Conservation (phyloP, 768 basidiomycete genomes). For the Phlegmacium glaucopus region DNA sequence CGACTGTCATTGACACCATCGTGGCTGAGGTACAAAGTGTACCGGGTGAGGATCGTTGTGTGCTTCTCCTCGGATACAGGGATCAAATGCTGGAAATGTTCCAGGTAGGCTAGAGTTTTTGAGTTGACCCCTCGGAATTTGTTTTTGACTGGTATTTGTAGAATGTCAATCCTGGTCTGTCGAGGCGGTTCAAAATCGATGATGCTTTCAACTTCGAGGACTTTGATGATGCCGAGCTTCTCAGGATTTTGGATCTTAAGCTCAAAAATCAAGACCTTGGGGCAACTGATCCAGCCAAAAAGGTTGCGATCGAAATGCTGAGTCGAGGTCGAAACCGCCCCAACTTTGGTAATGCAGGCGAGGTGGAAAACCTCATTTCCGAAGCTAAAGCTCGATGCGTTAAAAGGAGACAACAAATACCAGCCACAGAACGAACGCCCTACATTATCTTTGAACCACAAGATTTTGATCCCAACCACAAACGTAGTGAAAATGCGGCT, state of each 20-base stretch:
- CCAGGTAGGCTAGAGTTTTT: conserved; percentile 38
- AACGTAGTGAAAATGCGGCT: conserved; percentile 45
- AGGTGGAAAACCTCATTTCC: conserved; percentile 57
- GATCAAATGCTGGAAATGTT: conserved; percentile 73
- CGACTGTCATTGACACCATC: conserved; percentile 69
- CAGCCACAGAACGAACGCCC: conserved; percentile 19
- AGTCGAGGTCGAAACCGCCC: conserved; percentile 42
- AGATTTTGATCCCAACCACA: conserved; percentile 64
- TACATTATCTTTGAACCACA: conserved; percentile 47
- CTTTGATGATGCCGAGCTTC: conserved; percentile 51
- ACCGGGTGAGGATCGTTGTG: conserved; percentile 68
- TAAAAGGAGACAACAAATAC: conserved; percentile 28
- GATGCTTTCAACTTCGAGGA: conserved; percentile 69
- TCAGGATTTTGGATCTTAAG: conserved; percentile 51
- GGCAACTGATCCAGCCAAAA: conserved; percentile 55
- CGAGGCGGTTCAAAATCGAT: conserved; percentile 66
- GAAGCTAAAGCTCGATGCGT: conserved; percentile 48
- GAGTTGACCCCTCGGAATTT: not conserved
- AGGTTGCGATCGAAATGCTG: conserved; percentile 49
- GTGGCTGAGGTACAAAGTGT: conserved; percentile 71
- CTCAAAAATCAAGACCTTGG: conserved; percentile 52
- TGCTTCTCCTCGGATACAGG: conserved; percentile 63
- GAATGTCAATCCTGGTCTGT: conserved; percentile 70
- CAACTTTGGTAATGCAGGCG: conserved; percentile 66
- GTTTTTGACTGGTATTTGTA: conserved; percentile 17